Evolutionary conservation across 768 basidiomycete species (phyloP).

Genomic region (Infundibulicybe gibba): DNA sequence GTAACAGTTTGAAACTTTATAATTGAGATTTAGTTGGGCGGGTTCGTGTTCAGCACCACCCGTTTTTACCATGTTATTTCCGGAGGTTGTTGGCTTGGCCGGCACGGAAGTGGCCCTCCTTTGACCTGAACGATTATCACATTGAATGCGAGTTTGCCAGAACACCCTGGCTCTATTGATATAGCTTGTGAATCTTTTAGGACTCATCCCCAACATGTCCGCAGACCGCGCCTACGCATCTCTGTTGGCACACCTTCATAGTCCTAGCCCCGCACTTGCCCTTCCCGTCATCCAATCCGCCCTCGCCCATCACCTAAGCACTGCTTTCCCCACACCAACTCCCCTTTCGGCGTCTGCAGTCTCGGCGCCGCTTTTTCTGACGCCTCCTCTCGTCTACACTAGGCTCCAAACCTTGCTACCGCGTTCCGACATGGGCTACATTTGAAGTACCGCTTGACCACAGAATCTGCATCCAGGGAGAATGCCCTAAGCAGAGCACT

Average conservation of each 20-base stretch:
- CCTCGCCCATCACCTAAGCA: slow-evolving; percentile 56
- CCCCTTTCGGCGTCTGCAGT: slow-evolving; percentile 54
- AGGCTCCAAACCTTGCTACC: slow-evolving; percentile 48
- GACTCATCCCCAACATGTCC: no score
- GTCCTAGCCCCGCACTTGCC: neutral
- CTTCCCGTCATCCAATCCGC: slow-evolving; percentile 29
- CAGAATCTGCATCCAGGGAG: slow-evolving; percentile 19
- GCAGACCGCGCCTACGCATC: neutral
- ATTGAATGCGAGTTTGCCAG: no score
- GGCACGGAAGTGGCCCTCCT: no score
- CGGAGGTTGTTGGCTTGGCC: no score
- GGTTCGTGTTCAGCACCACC: no score
- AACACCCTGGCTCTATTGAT: no score
- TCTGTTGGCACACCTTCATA: neutral
- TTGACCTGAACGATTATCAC: no score
- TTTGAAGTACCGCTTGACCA: slow-evolving; percentile 41
- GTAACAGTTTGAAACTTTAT: no score
- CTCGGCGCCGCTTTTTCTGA: slow-evolving; percentile 50
- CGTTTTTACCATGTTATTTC: no score
- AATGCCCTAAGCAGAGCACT: slow-evolving; percentile 27
- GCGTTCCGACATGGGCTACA: slow-evolving; percentile 62
- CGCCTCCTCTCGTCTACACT: slow-evolving; percentile 36
- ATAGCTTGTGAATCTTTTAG: no score
- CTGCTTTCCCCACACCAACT: slow-evolving; percentile 46
- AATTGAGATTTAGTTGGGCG: no score